These are phyloP conservation scores for Goffeauzyma gilvescens DNA, from an alignment of 768 basidiomycete species.

Conservation along the genomic window DNA sequence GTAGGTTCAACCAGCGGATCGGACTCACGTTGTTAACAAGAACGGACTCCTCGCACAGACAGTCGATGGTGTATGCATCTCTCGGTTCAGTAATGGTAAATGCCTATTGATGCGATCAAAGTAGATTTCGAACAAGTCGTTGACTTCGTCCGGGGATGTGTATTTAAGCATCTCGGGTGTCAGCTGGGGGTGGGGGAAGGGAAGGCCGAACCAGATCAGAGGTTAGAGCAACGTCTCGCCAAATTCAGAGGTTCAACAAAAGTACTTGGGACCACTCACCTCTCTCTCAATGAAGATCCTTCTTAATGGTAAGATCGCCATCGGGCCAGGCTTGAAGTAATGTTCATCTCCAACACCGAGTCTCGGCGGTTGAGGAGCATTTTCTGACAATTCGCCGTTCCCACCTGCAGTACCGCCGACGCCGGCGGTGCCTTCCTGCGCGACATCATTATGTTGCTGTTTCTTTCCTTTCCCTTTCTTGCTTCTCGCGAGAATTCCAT, in stretches of 20 bases:
- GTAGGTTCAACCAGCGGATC: constrained; percentile 35
- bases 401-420: neutral
- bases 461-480: constrained; percentile 1
- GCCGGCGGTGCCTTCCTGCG: constrained; percentile 3
- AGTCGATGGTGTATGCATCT: constrained; percentile 82
- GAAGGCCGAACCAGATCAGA: no score
- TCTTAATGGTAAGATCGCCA: constrained; percentile 60
- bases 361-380: no score
- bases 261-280: no score
- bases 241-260: neutral
- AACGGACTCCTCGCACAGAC: constrained; percentile 91
- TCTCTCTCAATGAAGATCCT: constrained; percentile 59
- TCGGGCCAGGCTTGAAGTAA: constrained; percentile 86
- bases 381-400: no score
- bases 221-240: no score
- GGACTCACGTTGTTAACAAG: constrained; percentile 58
- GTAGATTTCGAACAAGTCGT: constrained; percentile 65
- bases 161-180: constrained; percentile 89
- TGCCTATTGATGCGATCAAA: constrained; percentile 36
- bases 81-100: constrained; percentile 58
- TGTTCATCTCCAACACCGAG: constrained; percentile 69
- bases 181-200: constrained; percentile 36
- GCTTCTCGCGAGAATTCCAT: no score
- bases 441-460: no score
- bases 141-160: constrained; percentile 69